Evolutionary conservation across 345 rosid species (phyloP).

Genomic region (Moricandia moricandioides): DNA sequence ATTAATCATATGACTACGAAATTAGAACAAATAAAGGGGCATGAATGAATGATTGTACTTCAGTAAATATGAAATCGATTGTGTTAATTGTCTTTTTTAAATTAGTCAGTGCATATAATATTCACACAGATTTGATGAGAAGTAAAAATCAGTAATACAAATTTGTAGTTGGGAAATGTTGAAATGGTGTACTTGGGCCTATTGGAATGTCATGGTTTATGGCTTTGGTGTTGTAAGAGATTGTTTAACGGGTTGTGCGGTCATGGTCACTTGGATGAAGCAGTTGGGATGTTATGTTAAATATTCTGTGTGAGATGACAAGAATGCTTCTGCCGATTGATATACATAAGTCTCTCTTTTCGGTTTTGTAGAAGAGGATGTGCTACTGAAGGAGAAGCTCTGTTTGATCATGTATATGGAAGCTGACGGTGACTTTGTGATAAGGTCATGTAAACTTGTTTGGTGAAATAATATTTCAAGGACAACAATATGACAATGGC

Average conservation of each 20-base stretch:
- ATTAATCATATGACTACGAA: conserved; percentile 36
- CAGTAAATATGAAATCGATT: neutral
- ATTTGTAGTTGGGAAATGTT: neutral
- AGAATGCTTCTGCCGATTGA: conserved; percentile 42
- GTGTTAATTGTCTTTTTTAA: neutral
- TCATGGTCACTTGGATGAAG: conserved; percentile 52
- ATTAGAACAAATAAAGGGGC: conserved; percentile 20
- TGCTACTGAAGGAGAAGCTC: conserved; percentile 48
- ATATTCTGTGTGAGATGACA: conserved; percentile 42
- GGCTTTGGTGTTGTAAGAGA: conserved; percentile 42
- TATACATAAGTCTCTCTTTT: conserved; percentile 56
- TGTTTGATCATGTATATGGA: conserved; percentile 56
- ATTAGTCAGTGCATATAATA: neutral
- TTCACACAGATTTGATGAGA: neutral
- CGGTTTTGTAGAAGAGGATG: conserved; percentile 54
- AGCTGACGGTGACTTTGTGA: conserved; percentile 53
- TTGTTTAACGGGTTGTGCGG: conserved; percentile 51
- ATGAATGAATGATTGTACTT: neutral
- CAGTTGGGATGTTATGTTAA: conserved; percentile 45
- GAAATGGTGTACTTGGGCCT: neutral
- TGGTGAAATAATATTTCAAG: conserved; percentile 53
- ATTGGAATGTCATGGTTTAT: conserved; percentile 25
- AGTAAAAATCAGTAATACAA: neutral
- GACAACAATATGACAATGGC: conserved; percentile 62
- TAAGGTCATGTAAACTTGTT: conserved; percentile 52